A percentile compares a stretch with the other conserved stretches of the same genome.
Conservation (phyloP, 176 grass and related monocot genomes). For the Microstegium vimineum region DNA sequence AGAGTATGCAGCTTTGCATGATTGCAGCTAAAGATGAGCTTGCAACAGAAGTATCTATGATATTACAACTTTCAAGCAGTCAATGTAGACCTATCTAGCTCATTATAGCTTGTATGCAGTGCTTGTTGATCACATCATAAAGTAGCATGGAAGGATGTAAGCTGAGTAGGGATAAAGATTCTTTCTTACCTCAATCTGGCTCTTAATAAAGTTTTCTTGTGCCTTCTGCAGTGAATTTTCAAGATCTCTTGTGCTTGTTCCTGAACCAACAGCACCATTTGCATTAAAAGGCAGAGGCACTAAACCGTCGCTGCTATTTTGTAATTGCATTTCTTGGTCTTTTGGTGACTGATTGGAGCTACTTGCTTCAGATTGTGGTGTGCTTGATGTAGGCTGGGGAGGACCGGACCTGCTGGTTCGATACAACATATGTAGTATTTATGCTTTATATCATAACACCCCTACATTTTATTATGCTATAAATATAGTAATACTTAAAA, state of each 20-base stretch:
- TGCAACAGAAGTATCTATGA: not conserved
- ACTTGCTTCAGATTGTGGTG: conserved; percentile 38
- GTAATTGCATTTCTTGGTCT: not conserved
- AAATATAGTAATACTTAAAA: not conserved
- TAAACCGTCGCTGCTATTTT: not conserved
- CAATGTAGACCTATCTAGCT: not conserved
- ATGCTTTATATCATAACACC: not conserved
- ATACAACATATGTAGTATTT: not conserved
- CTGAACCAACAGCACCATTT: conserved; percentile 25
- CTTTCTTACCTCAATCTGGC: conserved; percentile 52
- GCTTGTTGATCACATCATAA: not conserved
- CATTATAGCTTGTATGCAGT: not conserved
- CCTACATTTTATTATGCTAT: not conserved
- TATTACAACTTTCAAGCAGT: not conserved
- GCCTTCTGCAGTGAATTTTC: conserved; percentile 45
- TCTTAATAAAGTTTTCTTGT: conserved; percentile 46
- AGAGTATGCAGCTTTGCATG: not conserved
- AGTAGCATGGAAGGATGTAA: not conserved
- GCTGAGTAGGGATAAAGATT: not conserved
- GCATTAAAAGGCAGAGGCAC: conserved; percentile 15
- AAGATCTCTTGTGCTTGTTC: conserved; percentile 15
- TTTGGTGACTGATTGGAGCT: conserved; percentile 36
- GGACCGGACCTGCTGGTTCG: conserved; percentile 28
- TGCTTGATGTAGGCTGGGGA: conserved; percentile 18
- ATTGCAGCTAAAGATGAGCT: not conserved